Evolutionary conservation across 805 yeast species (phyloP).

Genomic region (Ogataea salicorniae): DNA sequence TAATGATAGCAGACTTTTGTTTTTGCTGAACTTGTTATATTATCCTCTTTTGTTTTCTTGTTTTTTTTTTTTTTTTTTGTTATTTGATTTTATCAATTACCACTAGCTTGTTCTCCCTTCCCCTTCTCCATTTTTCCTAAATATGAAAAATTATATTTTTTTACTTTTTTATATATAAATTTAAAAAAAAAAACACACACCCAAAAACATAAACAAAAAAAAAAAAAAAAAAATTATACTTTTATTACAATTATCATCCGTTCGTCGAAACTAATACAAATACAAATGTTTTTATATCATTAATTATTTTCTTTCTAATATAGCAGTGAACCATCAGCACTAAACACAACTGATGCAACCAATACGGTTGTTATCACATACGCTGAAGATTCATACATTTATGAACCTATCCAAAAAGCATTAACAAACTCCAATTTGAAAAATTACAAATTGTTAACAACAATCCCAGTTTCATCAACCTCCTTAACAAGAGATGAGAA

Average conservation of each 20-base stretch:
- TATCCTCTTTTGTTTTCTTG: too few species aligned
- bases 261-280: slow-evolving; percentile 1
- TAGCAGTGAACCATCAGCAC: too few species aligned
- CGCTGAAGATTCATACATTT: slow-evolving; percentile 36
- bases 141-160: too few species aligned
- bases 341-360: neutral
- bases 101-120: too few species aligned
- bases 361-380: slow-evolving; percentile 31
- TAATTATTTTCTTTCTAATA: neutral
- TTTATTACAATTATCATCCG: neutral
- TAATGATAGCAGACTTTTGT: too few species aligned
- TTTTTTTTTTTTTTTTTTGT: too few species aligned
- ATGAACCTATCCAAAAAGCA: slow-evolving; percentile 37
- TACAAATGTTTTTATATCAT: neutral
- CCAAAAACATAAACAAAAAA: neutral
- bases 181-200: neutral
- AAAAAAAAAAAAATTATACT: neutral
- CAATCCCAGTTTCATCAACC: slow-evolving; percentile 6
- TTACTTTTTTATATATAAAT: neutral
- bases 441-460: slow-evolving; percentile 1
- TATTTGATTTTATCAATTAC: too few species aligned
- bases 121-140: too few species aligned
- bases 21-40: too few species aligned
- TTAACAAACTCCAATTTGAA: slow-evolving; percentile 20
- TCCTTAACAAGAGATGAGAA: slow-evolving; percentile 22